A percentile compares a stretch with the other conserved stretches of the same genome.
Conservation (phyloP, 2,329 filamentous ascomycete genomes). For the Penicillium fuscoglaucum region DNA sequence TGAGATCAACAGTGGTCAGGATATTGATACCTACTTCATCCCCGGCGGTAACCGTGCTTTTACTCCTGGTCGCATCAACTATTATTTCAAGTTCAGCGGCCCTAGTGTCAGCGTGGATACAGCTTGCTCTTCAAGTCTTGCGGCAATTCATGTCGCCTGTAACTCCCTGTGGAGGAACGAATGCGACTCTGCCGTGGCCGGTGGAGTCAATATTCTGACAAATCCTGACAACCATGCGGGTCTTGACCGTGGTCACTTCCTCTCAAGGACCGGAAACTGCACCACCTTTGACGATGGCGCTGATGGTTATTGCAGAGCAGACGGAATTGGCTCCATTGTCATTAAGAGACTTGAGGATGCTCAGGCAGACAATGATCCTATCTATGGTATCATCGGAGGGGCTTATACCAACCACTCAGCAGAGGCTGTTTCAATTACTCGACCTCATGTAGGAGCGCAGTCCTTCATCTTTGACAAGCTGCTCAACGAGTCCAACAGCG, state of each 20-base stretch:
- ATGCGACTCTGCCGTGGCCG: slow-evolving; percentile 77
- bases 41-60: slow-evolving; percentile 60
- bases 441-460: slow-evolving; percentile 76
- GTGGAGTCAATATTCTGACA: slow-evolving; percentile 73
- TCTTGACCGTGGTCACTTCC: slow-evolving; percentile 72
- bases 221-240: slow-evolving; percentile 79
- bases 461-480: slow-evolving; percentile 69
- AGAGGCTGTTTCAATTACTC: slow-evolving; percentile 78
- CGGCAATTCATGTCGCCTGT: slow-evolving; percentile 71
- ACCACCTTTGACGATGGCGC: slow-evolving; percentile 79
- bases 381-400: slow-evolving; percentile 72
- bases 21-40: slow-evolving; percentile 70
- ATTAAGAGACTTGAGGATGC: slow-evolving; percentile 81
- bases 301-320: slow-evolving; percentile 79
- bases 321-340: slow-evolving; percentile 71
- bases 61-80: slow-evolving; percentile 44
- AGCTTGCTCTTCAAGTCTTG: slow-evolving; percentile 74
- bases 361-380: slow-evolving; percentile 67
- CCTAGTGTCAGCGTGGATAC: slow-evolving; percentile 73
- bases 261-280: slow-evolving; percentile 73
- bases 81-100: slow-evolving; percentile 74
- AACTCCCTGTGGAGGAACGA: slow-evolving; percentile 73
- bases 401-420: slow-evolving; percentile 79
- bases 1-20: slow-evolving; percentile 71
- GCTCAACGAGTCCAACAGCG: slow-evolving; percentile 69